Base-by-base conservation (phyloP, 352 stramenopile species). In the Globisporangium okanoganense region DNA sequence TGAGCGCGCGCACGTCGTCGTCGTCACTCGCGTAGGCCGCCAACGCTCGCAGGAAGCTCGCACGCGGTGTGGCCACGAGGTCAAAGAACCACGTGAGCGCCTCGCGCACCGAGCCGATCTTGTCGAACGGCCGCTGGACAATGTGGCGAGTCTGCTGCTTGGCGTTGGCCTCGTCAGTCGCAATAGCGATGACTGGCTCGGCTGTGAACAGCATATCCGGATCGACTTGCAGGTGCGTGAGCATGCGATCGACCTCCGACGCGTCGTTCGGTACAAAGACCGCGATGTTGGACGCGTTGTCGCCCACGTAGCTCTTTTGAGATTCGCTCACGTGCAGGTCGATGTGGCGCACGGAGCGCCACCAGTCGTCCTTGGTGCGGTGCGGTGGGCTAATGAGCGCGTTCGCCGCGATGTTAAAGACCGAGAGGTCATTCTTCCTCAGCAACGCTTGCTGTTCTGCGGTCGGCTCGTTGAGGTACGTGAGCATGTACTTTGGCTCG, bases 51-150 rank as follows among this genome's bases (percentile, higher is more conserved):
- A 95, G 57, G 57, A 92, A 88, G 10, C 71, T 76, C 0, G 82
- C 62, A 0, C 78, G 75, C 18, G 82, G 84, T 1, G 82, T 82
- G 16, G 84, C 84, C 12, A 76, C 59, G 22, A 95, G 58, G 50
- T 95, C 86, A 12, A 95, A 80, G n/a, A 67, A 79, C 86, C 86
- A 95, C 27, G 65, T 87, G 20, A 95, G 69, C 1, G 77, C 80
- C n/a, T 91, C 76, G n/a, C 65, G 74, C 18, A 90, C 73, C 2
- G 70, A 83, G 27, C 78, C 78, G 43, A 87, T 78, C 1, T 66
- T 58, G 24, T 73, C 70, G 62, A 90, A 93, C 24, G 84, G 84
- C 7, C 72, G 71, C 47, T 44, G 8, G 12, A 62, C 47, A 24
- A 67, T 29, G 10, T 61, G 56, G n/a, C n/a, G n/a, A n/a, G n/a